Evolutionary conservation across 192 early-diverging fungal genomes (phyloP).

Genomic region (Mortierella alpina): DNA sequence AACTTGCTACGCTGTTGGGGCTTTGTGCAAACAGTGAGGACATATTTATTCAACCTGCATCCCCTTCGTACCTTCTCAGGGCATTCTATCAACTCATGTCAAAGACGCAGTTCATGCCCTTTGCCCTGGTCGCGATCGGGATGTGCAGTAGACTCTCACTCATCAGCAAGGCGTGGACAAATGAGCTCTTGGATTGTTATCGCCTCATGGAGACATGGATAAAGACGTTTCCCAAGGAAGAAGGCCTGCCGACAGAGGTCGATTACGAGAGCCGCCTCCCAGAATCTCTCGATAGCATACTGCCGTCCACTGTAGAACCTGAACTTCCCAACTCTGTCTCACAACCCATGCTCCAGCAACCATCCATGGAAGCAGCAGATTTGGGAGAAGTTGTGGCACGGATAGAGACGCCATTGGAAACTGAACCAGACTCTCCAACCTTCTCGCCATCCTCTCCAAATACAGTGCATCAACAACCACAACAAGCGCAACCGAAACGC

Average conservation of each 20-base stretch:
- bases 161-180: constrained; percentile 34
- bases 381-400: constrained; percentile 33
- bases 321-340: neutral
- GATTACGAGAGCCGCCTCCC: constrained; percentile 40
- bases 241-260: neutral
- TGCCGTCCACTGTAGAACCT: neutral
- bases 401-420: neutral
- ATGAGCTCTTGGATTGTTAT: constrained; percentile 34
- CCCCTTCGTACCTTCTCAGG: constrained; percentile 7
- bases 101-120: constrained; percentile 58
- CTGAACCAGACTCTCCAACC: neutral
- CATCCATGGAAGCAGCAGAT: neutral
- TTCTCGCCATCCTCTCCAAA: neutral
- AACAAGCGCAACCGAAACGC: no score
- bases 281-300: constrained; percentile 12
- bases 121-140: constrained; percentile 51
- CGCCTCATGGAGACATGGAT: constrained; percentile 29
- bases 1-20: neutral
- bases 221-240: constrained; percentile 29
- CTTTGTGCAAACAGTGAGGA: neutral
- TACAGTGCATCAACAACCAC: neutral
- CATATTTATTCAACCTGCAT: neutral
- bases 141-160: constrained; percentile 47
- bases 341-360: neutral
- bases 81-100: constrained; percentile 51